Evolutionary conservation across 192 early-diverging fungal genomes (phyloP), one percentile per base, ranked within the genome.

Genomic region (Geranomyces michiganensis): DNA sequence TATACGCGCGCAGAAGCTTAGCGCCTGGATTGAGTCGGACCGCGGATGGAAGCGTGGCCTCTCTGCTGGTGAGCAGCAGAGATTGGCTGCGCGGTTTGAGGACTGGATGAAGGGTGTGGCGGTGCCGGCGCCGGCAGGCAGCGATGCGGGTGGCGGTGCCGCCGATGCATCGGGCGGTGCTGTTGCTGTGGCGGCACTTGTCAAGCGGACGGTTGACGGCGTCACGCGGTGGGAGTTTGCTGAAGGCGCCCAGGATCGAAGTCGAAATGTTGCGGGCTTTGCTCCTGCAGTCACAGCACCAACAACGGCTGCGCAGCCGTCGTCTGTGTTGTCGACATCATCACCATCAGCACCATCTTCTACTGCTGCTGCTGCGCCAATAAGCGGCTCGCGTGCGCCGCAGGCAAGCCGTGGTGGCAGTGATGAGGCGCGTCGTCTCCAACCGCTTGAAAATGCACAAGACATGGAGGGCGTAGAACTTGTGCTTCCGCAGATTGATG

Each of bases 21-120:
- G 33, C 9, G 10, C 19, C 4, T 71, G 69, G 69, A 8, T 62
- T 29, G 69, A 71, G 19, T 48, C 41, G 19, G 41, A 48, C 4
- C 29, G 30, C 5, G 69, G 69, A 4, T 71, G 69, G 69, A 62
- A 63, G 27, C 58, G 47, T 13, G 69, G 60, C 24, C 17, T 71
- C 41, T 21, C 55, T 9, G 33, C 31, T 8, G 68, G 19, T 13
- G 68, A 69, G 9, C 41, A 33, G 1, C 22, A 56, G 17, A 22
- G 56, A 27, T n/a, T 24, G 17, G 24, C 15, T 19, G 31, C 32
- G 31, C 33, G 27, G 4, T 69, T 69, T 45, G 58, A 56, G 12
- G 24, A 19, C 2, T 69, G 68, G 68, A 24, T 69, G 36, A 56
- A 30, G 6, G 68, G 66, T 17, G 15, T 17, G 15, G 1, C 26